These are phyloP conservation scores for Geotrichum phurueaensis DNA, from an alignment of 1,139 yeast species.

Conservation along the genomic window DNA sequence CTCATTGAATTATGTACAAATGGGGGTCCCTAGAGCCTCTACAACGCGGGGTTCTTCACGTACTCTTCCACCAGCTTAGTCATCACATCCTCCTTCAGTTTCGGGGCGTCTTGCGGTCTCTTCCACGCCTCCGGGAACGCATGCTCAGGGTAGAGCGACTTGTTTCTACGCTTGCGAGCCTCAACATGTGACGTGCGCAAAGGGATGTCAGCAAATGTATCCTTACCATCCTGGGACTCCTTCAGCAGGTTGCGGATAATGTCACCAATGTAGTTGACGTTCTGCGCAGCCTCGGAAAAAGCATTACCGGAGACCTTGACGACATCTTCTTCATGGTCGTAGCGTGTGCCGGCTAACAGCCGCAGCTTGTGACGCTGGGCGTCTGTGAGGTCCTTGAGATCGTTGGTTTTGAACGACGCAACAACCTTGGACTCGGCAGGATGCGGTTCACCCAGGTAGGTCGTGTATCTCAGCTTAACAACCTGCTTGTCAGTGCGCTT, in stretches of 20 bases:
- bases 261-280: slow-evolving; percentile 66
- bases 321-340: slow-evolving; percentile 52
- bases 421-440: slow-evolving; percentile 68
- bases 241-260: slow-evolving; percentile 53
- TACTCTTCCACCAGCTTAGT: slow-evolving; percentile 14
- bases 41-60: slow-evolving; percentile 18
- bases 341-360: slow-evolving; percentile 73
- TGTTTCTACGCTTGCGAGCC: slow-evolving; percentile 41
- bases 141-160: slow-evolving; percentile 30
- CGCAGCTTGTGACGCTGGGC: slow-evolving; percentile 66
- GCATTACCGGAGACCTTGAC: slow-evolving; percentile 59
- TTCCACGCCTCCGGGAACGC: slow-evolving; percentile 81
- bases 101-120: slow-evolving; percentile 46
- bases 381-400: slow-evolving; percentile 46
- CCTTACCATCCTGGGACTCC: slow-evolving; percentile 59
- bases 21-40: slow-evolving; percentile 10
- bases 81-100: slow-evolving; percentile 23
- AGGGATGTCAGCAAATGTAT: slow-evolving; percentile 69
- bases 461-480: slow-evolving; percentile 64
- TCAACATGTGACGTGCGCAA: slow-evolving; percentile 66
- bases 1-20: slow-evolving; percentile 36
- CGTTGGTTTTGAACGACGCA: slow-evolving; percentile 48
- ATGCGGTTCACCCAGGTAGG: slow-evolving; percentile 64
- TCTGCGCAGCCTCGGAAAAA: slow-evolving; percentile 76
- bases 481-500: slow-evolving; percentile 44